A percentile compares a stretch with the other conserved stretches of the same genome.
Conservation (phyloP, 306 rosid genomes). For the Lotus japonicus region DNA sequence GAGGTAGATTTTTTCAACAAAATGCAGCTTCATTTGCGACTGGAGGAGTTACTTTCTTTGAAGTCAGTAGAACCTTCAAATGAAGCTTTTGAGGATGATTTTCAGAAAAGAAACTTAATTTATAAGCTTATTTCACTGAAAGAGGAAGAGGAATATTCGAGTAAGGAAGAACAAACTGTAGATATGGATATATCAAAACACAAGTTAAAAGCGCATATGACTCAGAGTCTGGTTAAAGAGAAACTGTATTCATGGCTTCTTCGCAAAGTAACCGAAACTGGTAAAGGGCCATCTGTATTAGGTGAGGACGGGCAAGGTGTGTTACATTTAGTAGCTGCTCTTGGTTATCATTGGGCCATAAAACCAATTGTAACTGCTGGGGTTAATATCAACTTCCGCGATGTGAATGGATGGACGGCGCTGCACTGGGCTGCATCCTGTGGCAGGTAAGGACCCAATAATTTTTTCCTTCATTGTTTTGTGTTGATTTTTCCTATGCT, state of each 20-base stretch:
- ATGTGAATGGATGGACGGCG: conserved; percentile 81
- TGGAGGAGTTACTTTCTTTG: conserved; percentile 48
- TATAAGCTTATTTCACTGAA: conserved; percentile 54
- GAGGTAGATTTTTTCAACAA: conserved; percentile 37
- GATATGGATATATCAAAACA: conserved; percentile 32
- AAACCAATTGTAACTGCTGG: conserved; percentile 63
- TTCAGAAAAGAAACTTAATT: conserved; percentile 44
- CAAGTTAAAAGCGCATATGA: conserved; percentile 34
- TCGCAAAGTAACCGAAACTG: conserved; percentile 58
- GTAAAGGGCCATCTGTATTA: conserved; percentile 70
- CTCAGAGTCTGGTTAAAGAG: conserved; percentile 55
- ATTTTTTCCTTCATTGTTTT: background rate
- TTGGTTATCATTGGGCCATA: conserved; percentile 84
- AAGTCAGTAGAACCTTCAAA: conserved; percentile 27
- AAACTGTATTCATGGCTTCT: conserved; percentile 76
- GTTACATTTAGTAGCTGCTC: conserved; percentile 79
- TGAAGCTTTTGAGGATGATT: conserved; percentile 27
- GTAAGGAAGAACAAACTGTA: conserved; percentile 31
- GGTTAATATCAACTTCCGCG: conserved; percentile 81
- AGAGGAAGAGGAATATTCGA: conserved; percentile 59
- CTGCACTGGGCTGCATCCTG: conserved; percentile 88
- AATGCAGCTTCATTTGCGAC: conserved; percentile 39
- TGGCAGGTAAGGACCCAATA: conserved; percentile 55
- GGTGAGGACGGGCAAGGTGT: conserved; percentile 69
- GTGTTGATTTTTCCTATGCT: background rate